Percentiles rank a stretch among this genome's conserved stretches.
phyloP scores from a whole-genome alignment of 139 green algal genomes.

The Marvania coccoides region DNA sequence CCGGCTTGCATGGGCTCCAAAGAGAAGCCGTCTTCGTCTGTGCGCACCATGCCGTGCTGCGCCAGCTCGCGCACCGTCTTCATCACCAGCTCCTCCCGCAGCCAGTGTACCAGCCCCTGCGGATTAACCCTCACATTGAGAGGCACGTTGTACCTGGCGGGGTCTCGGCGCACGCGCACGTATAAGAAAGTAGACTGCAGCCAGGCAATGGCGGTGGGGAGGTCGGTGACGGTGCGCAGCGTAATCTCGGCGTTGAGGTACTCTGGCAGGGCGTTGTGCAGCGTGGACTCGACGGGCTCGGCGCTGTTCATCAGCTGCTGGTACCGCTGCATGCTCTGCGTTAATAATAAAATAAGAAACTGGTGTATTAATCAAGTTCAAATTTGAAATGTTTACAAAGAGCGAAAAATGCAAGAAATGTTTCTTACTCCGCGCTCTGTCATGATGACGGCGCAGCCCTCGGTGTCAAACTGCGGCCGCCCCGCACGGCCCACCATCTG shows the following conservation, averaged over 20 bases:
- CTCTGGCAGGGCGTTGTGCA: constrained; percentile 55
- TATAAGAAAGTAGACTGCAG: constrained; percentile 78
- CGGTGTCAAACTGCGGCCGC: constrained; percentile 87
- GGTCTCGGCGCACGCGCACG: constrained; percentile 45
- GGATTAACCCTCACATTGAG: not conserved
- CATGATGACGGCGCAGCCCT: constrained; percentile 91
- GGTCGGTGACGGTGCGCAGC: constrained; percentile 57
- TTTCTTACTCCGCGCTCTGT: constrained; percentile 46
- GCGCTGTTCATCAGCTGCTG: constrained; percentile 38
- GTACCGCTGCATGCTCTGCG: constrained; percentile 40
- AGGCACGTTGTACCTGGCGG: constrained; percentile 28
- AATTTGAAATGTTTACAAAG: not conserved
- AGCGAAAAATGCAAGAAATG: not conserved
- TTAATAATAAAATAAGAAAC: not conserved
- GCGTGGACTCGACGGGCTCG: constrained; percentile 57
- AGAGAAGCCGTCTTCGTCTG: constrained; percentile 43
- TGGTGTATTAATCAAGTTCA: too few relatives aligned
- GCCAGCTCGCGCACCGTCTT: constrained; percentile 39
- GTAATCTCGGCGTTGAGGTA: constrained; percentile 74
- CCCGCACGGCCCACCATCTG: constrained; percentile 82
- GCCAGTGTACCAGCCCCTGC: constrained; percentile 33
- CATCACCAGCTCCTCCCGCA: constrained; percentile 49
- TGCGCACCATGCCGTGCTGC: constrained; percentile 53
- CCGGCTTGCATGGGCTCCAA: constrained; percentile 49
- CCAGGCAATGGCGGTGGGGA: constrained; percentile 57